Evolutionary conservation across 2,329 filamentous ascomycete species (phyloP), one percentile per base, ranked within the genome.

Genomic region (Chaetomiaceae sp.): DNA sequence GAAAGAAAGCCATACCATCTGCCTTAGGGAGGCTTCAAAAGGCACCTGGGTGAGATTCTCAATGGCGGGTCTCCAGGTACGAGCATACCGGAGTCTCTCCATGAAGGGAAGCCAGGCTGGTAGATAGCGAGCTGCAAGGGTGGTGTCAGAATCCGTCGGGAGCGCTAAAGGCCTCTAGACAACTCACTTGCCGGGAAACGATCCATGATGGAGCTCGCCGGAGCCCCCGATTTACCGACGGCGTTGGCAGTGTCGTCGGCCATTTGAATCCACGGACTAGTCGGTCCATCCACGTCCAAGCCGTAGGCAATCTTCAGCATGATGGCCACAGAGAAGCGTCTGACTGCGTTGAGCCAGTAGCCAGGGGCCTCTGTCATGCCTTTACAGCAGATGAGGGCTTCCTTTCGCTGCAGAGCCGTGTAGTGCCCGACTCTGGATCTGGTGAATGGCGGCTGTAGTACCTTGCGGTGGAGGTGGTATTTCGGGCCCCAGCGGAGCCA

Each of bases 361-460:
- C 38, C n/a, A 0, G 63, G 59, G 19, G 59, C 23, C 3, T 64
- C 55, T 6, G 63, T 48, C 38, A 63, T 50, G 40, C 52, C 48
- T 25, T 60, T 54, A 38, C 61, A 62, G 53, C 52, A 61, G n/a
- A 54, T 37, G 4, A 63, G 53, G 1, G 61, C 61, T 25, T 64
- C 58, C 31, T 45, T 54, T 12, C 54, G 52, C 42, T 65, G 63
- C 4, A 60, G 38, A 7, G 34, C 47, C 3, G 36, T 34, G 43
- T 60, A 62, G 7, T 59, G 51, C 20, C 39, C 42, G 23, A 66
- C 58, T 29, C 62, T 62, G 39, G 68, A 64, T 58, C 67, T 68
- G 38, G 64, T 64, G 61, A 73, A 73, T n/a, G 67, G 69, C 43
- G 68, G 66, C 55, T 74, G 72, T 33, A 75, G 66, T 27, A 74